phyloP scores from a whole-genome alignment of 1,284 basidiomycete genomes.

The Testicularia cyperi region DNA sequence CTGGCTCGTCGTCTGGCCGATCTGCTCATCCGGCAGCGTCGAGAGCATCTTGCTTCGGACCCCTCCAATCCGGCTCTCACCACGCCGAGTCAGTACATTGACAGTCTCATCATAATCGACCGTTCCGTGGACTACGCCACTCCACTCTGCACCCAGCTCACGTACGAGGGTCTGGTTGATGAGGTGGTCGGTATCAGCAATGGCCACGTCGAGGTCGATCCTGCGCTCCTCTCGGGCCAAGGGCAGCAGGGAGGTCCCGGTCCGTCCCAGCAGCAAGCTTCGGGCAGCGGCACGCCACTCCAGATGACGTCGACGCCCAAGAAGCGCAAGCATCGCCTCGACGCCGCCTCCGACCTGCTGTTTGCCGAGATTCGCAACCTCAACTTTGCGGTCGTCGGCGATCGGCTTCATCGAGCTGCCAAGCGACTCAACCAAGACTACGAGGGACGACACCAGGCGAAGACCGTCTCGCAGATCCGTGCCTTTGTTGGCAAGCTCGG shows the following conservation, averaged over 20 bases:
- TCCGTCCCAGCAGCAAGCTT: constrained; percentile 19
- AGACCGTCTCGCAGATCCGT: constrained; percentile 85
- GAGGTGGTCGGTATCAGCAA: constrained; percentile 88
- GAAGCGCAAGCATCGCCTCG: constrained; percentile 71
- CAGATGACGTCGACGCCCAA: constrained; percentile 34
- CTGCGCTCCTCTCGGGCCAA: constrained; percentile 68
- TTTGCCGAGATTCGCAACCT: constrained; percentile 81
- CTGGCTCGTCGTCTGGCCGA: constrained; percentile 73
- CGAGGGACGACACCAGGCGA: constrained; percentile 77
- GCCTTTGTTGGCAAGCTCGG: constrained; percentile 94
- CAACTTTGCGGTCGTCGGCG: constrained; percentile 91
- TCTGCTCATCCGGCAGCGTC: constrained; percentile 70
- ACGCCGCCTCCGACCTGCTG: constrained; percentile 76
- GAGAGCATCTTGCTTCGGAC: constrained; percentile 60
- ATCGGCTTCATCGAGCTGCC: constrained; percentile 77
- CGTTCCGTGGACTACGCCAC: constrained; percentile 93
- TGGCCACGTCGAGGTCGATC: constrained; percentile 85
- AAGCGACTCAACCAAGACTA: constrained; percentile 86
- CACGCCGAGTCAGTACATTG: constrained; percentile 65
- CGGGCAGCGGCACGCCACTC: constrained; percentile 38
- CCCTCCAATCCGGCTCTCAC: constrained; percentile 49
- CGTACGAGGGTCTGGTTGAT: constrained; percentile 95
- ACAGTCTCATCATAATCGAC: constrained; percentile 86
- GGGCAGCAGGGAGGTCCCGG: constrained; percentile 13
- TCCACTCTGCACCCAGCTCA: constrained; percentile 90